Percentiles rank a stretch among this genome's conserved stretches.
Conservation (phyloP, 805 yeast species). For the Yarrowia phangngaensis region DNA sequence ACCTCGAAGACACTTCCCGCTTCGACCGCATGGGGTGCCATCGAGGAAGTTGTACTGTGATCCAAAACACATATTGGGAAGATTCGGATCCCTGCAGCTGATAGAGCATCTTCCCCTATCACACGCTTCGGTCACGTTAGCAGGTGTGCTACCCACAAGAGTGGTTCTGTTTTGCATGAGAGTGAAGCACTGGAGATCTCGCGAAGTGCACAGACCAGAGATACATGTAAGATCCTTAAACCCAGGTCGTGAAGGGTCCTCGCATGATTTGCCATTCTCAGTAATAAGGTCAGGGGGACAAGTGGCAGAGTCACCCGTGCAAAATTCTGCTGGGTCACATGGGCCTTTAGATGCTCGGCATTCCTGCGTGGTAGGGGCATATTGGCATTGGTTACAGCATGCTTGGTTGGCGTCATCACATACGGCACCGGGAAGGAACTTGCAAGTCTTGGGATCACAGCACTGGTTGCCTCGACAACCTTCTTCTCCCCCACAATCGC, state of each 20-base stretch:
- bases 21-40: constrained; percentile 39
- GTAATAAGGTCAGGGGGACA: constrained; percentile 37
- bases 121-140: constrained; percentile 37
- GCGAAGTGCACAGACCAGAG: constrained; percentile 40
- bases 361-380: constrained; percentile 34
- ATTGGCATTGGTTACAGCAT: constrained; percentile 39
- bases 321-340: constrained; percentile 39
- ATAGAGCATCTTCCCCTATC: constrained; percentile 33
- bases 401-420: constrained; percentile 28
- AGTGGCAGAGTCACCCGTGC: constrained; percentile 38
- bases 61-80: constrained; percentile 34
- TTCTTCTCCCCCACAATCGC: constrained; percentile 42
- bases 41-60: constrained; percentile 38
- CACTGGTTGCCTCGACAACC: constrained; percentile 38
- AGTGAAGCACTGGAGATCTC: constrained; percentile 39
- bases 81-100: constrained; percentile 33
- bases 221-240: constrained; percentile 31
- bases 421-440: constrained; percentile 30
- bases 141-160: constrained; percentile 28
- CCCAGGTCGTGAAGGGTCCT: constrained; percentile 26
- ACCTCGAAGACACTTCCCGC: constrained; percentile 37
- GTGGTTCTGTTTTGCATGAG: constrained; percentile 34
- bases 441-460: constrained; percentile 40
- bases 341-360: constrained; percentile 39
- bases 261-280: constrained; percentile 37